A percentile compares a stretch with the other conserved stretches of the same genome.
Conservation (phyloP, 768 basidiomycete genomes). For the Boletus rubescentipes region DNA sequence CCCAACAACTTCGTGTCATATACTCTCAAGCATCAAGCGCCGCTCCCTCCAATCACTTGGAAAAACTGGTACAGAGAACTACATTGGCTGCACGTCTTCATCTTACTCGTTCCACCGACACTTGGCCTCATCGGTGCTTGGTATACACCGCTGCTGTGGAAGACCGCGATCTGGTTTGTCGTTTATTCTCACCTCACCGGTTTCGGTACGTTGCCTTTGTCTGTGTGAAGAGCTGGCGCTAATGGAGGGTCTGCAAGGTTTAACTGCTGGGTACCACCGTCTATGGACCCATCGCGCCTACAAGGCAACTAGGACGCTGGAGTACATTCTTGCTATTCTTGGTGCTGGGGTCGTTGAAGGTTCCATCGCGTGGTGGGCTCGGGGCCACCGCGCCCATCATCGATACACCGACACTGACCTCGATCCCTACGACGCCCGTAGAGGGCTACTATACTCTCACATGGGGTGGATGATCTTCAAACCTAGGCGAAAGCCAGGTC, state of each 20-base stretch:
- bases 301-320: constrained; percentile 80
- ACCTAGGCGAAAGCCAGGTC: constrained; percentile 80
- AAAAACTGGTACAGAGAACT: constrained; percentile 14
- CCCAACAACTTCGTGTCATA: constrained; percentile 13
- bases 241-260: constrained; percentile 40
- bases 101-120: constrained; percentile 2
- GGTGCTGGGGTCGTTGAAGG: constrained; percentile 91
- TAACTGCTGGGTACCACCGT: constrained; percentile 91
- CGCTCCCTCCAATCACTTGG: constrained; percentile 10
- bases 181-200: constrained; percentile 66
- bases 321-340: constrained; percentile 78
- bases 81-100: constrained; percentile 8
- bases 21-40: constrained; percentile 5
- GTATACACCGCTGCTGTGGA: background rate
- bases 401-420: constrained; percentile 94
- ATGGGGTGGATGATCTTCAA: constrained; percentile 89
- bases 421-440: constrained; percentile 88
- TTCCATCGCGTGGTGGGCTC: constrained; percentile 96
- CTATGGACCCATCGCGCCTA: constrained; percentile 93
- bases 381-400: constrained; percentile 93
- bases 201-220: constrained; percentile 50
- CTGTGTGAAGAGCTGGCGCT: background rate
- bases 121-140: constrained; percentile 1
- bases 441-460: constrained; percentile 81
- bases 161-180: constrained; percentile 2